phyloP scores from a whole-genome alignment of 2,329 filamentous ascomycete genomes.

The Fusarium sp. region DNA sequence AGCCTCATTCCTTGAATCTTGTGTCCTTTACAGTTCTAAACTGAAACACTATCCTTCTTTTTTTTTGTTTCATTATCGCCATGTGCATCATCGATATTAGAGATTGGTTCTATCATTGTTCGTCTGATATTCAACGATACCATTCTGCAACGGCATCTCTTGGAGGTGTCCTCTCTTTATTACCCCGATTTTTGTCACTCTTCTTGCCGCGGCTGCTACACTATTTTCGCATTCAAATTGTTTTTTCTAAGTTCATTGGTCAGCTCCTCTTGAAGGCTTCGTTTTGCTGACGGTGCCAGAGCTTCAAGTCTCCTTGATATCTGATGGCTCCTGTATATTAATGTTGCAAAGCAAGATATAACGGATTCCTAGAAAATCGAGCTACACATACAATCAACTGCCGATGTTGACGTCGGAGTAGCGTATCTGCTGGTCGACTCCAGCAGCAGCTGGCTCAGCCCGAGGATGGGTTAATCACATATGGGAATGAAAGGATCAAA shows the following conservation, averaged over 20 bases:
- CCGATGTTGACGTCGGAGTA: slow-evolving; percentile 9
- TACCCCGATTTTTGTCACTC: slow-evolving; percentile 17
- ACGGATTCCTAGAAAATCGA: slow-evolving; percentile 2
- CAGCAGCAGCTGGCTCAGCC: slow-evolving; percentile 1
- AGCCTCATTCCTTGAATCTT: neutral
- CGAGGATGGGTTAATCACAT: slow-evolving; percentile 27
- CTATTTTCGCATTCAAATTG: slow-evolving; percentile 14
- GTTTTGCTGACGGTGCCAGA: slow-evolving; percentile 2
- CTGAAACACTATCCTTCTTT: slow-evolving; percentile 19
- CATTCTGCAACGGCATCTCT: slow-evolving; percentile 49
- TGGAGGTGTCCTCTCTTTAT: slow-evolving; percentile 29
- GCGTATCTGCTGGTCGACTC: slow-evolving; percentile 1
- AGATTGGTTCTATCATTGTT: slow-evolving; percentile 37
- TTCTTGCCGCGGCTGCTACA: slow-evolving; percentile 1
- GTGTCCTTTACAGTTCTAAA: slow-evolving; percentile 10
- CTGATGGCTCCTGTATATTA: slow-evolving; percentile 39
- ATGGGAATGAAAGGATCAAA: slow-evolving; percentile 24
- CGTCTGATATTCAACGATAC: slow-evolving; percentile 49
- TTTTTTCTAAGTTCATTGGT: slow-evolving; percentile 10
- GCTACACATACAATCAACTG: neutral
- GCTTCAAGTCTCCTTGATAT: slow-evolving; percentile 1
- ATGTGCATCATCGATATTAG: slow-evolving; percentile 33
- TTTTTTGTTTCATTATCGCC: slow-evolving; percentile 22
- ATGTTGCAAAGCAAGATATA: slow-evolving; percentile 18
- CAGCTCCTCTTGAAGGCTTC: slow-evolving; percentile 10